Evolutionary conservation across 257 asterid genomes (phyloP).

Genomic region (Marsdenia floribunda): DNA sequence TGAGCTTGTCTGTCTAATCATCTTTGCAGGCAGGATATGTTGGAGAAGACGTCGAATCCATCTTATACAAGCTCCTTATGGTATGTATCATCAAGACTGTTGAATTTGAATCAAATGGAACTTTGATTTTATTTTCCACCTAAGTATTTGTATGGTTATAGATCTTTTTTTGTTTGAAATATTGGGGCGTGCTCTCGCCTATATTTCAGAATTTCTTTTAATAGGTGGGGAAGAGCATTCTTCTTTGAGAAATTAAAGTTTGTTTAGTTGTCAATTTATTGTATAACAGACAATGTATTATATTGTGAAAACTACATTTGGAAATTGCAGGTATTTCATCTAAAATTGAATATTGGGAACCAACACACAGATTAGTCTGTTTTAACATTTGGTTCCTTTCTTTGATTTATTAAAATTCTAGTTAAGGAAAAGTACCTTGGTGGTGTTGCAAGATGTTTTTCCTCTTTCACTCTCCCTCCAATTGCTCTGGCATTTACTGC

Average conservation of each 20-base stretch:
- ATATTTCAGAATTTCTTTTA: background rate
- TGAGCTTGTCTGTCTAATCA: background rate
- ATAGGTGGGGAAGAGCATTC: background rate
- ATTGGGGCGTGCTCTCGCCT: background rate
- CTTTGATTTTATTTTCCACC: background rate
- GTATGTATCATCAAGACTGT: slow-evolving; percentile 32
- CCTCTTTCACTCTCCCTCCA: background rate
- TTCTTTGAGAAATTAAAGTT: background rate
- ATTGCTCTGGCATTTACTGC: background rate
- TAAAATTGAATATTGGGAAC: background rate
- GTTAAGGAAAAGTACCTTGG: background rate
- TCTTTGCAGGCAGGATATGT: slow-evolving; percentile 95
- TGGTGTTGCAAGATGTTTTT: background rate
- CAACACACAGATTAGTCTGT: background rate
- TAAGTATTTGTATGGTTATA: background rate
- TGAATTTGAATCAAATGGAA: background rate
- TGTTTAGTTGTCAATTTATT: background rate
- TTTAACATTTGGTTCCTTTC: background rate
- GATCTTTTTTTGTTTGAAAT: background rate
- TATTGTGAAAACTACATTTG: background rate
- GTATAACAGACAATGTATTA: background rate
- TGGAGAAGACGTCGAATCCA: slow-evolving; percentile 99
- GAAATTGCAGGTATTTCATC: background rate
- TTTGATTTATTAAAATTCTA: background rate
- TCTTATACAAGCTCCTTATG: slow-evolving; percentile 84